Percentiles rank a stretch among this genome's conserved stretches.
These are phyloP conservation scores for Acanthamoeba sp. DNA, from an alignment of 208 protist species.

Conservation along the genomic window DNA sequence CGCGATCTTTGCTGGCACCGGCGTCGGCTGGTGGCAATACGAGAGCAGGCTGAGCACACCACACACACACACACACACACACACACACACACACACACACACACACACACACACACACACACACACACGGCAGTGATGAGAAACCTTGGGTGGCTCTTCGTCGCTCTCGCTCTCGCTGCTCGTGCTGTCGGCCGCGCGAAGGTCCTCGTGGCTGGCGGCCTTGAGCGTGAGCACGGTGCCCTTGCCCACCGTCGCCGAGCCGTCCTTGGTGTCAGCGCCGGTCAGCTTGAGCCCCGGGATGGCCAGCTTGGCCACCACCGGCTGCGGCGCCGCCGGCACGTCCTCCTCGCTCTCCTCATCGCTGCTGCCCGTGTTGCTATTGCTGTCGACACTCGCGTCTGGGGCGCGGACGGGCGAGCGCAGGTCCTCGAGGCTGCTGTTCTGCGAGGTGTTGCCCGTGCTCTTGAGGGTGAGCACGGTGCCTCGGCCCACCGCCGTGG, in stretches of 20 bases:
- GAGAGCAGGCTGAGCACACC: neutral
- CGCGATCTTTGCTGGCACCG: neutral
- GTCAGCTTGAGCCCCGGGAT: conserved; percentile 69
- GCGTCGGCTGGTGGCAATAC: neutral
- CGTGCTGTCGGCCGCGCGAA: neutral
- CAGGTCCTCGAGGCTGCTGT: conserved; percentile 14
- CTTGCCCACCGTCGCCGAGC: conserved; percentile 39
- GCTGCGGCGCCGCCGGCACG: neutral
- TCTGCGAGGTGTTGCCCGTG: neutral
- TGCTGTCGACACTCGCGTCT: neutral
- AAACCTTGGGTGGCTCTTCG: neutral
- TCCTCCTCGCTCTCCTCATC: neutral
- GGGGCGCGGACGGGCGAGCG: neutral
- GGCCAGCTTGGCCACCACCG: neutral
- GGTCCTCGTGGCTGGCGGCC: neutral
- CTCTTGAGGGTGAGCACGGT: neutral
- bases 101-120: neutral
- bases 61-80: neutral
- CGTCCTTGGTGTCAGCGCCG: conserved; percentile 56
- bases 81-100: neutral
- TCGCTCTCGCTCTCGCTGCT: neutral
- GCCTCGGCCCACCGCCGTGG: neutral
- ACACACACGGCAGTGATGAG: too few species aligned
- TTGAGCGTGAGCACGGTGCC: neutral
- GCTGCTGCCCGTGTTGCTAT: neutral